These are phyloP conservation scores for Scheffersomyces cryptocercus DNA, from an alignment of 1,139 yeast species.

Conservation along the genomic window DNA sequence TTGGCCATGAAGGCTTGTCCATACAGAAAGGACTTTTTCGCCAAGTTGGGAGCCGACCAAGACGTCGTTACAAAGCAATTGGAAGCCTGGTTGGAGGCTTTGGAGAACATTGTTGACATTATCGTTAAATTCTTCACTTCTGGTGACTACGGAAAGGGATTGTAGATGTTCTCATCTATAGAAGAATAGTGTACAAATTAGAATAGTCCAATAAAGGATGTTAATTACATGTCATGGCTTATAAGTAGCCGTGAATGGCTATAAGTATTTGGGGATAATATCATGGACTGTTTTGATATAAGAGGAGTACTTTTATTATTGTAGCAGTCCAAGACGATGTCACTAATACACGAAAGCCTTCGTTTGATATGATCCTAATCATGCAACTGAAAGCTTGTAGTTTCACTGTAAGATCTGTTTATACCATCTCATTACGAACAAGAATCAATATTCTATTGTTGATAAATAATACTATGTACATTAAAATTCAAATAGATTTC, in stretches of 20 bases:
- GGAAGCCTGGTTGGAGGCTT: slow-evolving; percentile 70
- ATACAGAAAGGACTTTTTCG: slow-evolving; percentile 82
- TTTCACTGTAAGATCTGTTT: not conserved
- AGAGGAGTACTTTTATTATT: no score
- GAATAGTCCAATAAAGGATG: no score
- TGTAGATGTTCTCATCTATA: slow-evolving; percentile 36
- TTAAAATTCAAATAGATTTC: not conserved
- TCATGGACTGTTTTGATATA: no score
- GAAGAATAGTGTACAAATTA: no score
- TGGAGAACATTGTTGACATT: slow-evolving; percentile 71
- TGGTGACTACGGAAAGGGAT: slow-evolving; percentile 89
- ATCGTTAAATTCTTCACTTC: slow-evolving; percentile 73
- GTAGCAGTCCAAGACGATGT: no score
- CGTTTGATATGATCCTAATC: no score
- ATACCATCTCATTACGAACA: not conserved
- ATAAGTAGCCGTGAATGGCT: no score
- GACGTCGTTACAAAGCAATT: slow-evolving; percentile 66
- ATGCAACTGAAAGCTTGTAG: not conserved
- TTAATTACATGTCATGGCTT: no score
- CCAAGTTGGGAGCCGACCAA: slow-evolving; percentile 73
- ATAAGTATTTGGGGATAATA: no score
- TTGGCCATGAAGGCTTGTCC: slow-evolving; percentile 97
- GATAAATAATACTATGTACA: not conserved
- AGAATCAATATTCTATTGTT: not conserved
- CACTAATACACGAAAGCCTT: no score